Conservation (phyloP, 1,139 yeast species). For the Debaryomyces subglobosus region DNA sequence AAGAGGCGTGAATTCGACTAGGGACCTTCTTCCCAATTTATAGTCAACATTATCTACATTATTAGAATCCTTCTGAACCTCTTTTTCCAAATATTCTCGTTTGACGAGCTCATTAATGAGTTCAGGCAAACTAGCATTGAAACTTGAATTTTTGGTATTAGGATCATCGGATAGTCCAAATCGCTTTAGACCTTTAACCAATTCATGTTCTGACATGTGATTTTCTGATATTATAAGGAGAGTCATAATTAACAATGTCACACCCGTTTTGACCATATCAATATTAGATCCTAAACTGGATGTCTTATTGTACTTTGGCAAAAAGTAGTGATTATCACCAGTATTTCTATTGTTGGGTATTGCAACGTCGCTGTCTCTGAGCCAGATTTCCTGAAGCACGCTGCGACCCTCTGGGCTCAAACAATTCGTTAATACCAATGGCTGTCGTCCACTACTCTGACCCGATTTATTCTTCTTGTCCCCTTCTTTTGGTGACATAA, state of each 20-base stretch:
- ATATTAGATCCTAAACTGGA: constrained; percentile 22
- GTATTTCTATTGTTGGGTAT: constrained; percentile 16
- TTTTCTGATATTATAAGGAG: constrained; percentile 39
- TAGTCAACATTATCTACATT: constrained; percentile 22
- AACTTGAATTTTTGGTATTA: constrained; percentile 26
- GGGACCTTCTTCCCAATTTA: constrained; percentile 36
- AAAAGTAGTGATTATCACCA: constrained; percentile 19
- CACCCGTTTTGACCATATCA: constrained; percentile 36
- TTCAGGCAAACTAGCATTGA: constrained; percentile 26
- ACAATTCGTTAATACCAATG: constrained; percentile 23
- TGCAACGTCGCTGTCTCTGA: constrained; percentile 10
- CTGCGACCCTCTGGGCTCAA: constrained; percentile 24
- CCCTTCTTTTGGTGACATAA: constrained; percentile 18
- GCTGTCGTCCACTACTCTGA: constrained; percentile 14
- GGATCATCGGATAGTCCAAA: constrained; percentile 35
- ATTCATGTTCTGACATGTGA: constrained; percentile 31
- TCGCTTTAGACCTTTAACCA: constrained; percentile 23
- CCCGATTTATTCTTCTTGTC: constrained; percentile 12
- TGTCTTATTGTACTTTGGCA: constrained; percentile 19
- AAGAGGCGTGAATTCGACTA: constrained; percentile 38
- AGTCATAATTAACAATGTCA: constrained; percentile 29
- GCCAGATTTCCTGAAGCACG: constrained; percentile 28
- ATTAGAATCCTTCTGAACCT: constrained; percentile 19
- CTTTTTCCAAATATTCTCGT: constrained; percentile 34
- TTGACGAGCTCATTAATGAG: constrained; percentile 35